phyloP scores from a whole-genome alignment of 305 asterid species.

The Fraxinus sp. region DNA sequence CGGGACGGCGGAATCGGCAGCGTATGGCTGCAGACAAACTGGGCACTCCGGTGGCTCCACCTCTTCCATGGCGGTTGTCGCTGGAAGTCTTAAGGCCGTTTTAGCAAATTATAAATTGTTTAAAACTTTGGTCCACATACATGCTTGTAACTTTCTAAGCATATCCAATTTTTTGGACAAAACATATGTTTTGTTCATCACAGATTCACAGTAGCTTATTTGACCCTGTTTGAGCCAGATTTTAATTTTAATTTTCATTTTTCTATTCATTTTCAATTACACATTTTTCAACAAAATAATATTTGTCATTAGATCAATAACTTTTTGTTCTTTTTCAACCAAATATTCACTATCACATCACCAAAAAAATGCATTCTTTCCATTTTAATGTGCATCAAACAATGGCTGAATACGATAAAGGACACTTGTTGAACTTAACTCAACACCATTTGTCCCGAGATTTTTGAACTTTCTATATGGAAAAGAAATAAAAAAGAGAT shows the following conservation, averaged over 20 bases:
- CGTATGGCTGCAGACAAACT: constrained; percentile 72
- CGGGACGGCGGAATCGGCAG: constrained; percentile 53
- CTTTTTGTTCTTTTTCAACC: too few species aligned
- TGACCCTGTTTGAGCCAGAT: too few species aligned
- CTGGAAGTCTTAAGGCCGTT: not conserved
- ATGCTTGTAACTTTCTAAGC: not conserved
- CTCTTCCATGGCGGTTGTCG: constrained; percentile 39
- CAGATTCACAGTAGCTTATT: not conserved
- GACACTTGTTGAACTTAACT: not conserved
- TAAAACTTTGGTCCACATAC: not conserved
- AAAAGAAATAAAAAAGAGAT: not conserved
- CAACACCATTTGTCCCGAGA: not conserved
- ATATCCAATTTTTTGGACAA: not conserved
- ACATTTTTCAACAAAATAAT: too few species aligned
- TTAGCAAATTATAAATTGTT: not conserved
- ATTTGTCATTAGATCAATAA: too few species aligned
- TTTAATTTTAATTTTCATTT: too few species aligned
- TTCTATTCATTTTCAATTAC: too few species aligned
- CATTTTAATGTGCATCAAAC: too few species aligned
- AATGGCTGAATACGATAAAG: not conserved
- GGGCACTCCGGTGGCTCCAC: constrained; percentile 91
- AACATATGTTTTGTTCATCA: not conserved
- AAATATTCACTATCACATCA: too few species aligned
- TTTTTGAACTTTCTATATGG: not conserved
- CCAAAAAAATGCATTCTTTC: too few species aligned